Percentiles rank a stretch among this genome's conserved stretches.
Conservation (phyloP, 2,329 filamentous ascomycete species). For the Drechslerella dactyloides region DNA sequence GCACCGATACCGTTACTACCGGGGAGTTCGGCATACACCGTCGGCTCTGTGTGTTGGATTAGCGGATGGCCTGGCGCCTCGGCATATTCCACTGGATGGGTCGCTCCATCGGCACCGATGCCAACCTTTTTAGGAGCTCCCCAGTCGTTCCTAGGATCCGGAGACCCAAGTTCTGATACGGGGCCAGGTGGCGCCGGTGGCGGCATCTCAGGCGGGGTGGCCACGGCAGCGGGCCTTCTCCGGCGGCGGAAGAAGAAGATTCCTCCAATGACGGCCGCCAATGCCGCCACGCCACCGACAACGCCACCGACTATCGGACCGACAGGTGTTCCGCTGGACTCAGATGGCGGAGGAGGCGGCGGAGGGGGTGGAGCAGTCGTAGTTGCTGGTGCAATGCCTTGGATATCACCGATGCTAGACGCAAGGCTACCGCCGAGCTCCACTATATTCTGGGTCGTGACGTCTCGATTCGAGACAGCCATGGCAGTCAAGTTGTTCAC, state of each 20-base stretch:
- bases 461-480: background rate
- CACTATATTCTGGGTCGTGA: background rate
- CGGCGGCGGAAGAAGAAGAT: background rate
- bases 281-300: constrained; percentile 2
- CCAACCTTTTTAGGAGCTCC: too few species aligned
- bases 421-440: background rate
- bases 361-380: background rate
- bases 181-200: background rate
- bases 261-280: background rate
- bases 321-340: background rate
- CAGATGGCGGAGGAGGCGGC: background rate
- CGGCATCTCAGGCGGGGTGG: background rate
- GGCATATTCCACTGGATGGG: too few species aligned
- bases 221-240: too few species aligned
- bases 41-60: background rate
- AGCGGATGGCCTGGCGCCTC: background rate
- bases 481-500: constrained; percentile 1
- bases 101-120: too few species aligned
- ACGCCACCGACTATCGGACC: constrained; percentile 1
- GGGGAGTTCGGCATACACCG: background rate
- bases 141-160: too few species aligned
- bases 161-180: too few species aligned
- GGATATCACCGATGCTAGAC: background rate
- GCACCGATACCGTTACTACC: background rate
- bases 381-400: background rate